Conservation (phyloP, 2,329 filamentous ascomycete genomes). For the Stylonectria norvegica region DNA sequence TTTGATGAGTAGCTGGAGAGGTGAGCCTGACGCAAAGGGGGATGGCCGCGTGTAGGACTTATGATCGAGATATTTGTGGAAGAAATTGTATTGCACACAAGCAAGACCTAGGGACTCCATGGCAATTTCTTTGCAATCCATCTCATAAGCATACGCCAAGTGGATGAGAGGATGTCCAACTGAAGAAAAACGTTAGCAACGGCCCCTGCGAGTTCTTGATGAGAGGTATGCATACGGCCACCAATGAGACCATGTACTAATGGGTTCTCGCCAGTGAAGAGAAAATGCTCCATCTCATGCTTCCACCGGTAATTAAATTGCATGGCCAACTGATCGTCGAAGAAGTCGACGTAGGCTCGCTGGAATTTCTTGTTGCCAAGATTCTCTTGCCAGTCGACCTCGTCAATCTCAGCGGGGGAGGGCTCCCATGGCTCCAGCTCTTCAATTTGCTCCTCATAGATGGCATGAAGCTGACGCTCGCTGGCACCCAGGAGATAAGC, state of each 20-base stretch:
- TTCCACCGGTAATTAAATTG: conserved; percentile 80
- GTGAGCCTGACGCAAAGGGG: conserved; percentile 56
- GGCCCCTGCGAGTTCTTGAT: not conserved
- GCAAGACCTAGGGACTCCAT: conserved; percentile 82
- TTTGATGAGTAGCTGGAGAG: conserved; percentile 67
- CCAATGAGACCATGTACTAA: conserved; percentile 76
- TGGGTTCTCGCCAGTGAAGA: conserved; percentile 72
- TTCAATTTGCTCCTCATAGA: conserved; percentile 76
- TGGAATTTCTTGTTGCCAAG: conserved; percentile 79
- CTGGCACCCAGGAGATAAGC: conserved; percentile 81
- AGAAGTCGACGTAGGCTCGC: conserved; percentile 89
- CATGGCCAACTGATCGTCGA: conserved; percentile 82
- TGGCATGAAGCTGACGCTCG: conserved; percentile 66
- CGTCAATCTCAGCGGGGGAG: conserved; percentile 78
- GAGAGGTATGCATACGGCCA: conserved; percentile 57
- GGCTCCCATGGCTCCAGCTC: conserved; percentile 75
- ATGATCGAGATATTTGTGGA: conserved; percentile 70
- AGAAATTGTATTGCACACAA: conserved; percentile 53
- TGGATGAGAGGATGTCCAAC: conserved; percentile 93
- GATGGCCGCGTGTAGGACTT: conserved; percentile 65
- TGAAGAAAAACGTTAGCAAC: conserved; percentile 34
- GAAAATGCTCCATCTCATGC: conserved; percentile 67
- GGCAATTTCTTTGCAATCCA: conserved; percentile 78
- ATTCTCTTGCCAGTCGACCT: conserved; percentile 82
- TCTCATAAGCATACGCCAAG: conserved; percentile 87